Conservation (phyloP, 805 yeast species). For the Kodamaea sagamina region DNA sequence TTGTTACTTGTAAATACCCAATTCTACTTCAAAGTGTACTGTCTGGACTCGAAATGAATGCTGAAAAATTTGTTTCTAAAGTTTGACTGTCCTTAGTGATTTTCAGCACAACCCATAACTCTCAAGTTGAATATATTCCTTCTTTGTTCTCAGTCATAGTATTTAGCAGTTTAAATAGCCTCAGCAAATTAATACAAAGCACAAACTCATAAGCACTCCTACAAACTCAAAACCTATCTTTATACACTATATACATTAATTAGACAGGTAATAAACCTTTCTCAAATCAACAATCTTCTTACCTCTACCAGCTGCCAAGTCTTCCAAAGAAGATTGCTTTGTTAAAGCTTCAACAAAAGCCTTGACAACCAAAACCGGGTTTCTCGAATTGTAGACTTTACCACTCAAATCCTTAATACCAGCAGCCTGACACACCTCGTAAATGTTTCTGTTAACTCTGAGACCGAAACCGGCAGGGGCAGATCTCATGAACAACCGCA, state of each 20-base stretch:
- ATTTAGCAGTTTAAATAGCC: too few species aligned
- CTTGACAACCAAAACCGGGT: constrained; percentile 91
- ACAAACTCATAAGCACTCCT: too few species aligned
- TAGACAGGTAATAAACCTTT: constrained; percentile 72
- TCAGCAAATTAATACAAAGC: too few species aligned
- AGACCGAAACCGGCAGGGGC: constrained; percentile 94
- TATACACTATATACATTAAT: constrained; percentile 2
- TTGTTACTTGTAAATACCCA: too few species aligned
- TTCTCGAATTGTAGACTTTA: constrained; percentile 88
- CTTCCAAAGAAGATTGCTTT: constrained; percentile 80
- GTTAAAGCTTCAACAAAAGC: constrained; percentile 83
- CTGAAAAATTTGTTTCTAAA: too few species aligned
- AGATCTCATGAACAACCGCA: constrained; percentile 74
- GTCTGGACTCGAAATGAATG: too few species aligned
- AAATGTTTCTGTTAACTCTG: constrained; percentile 85
- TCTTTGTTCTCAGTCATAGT: too few species aligned
- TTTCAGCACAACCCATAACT: too few species aligned
- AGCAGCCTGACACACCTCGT: constrained; percentile 87
- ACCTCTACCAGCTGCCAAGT: constrained; percentile 88
- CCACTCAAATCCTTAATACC: constrained; percentile 94
- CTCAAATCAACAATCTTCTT: constrained; percentile 92
- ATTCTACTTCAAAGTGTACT: too few species aligned
- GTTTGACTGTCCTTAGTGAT: too few species aligned
- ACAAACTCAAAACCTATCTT: too few species aligned
- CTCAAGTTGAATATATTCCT: too few species aligned